phyloP scores from a whole-genome alignment of 164 flowering plant species.

The Warburgia ugandensis region DNA sequence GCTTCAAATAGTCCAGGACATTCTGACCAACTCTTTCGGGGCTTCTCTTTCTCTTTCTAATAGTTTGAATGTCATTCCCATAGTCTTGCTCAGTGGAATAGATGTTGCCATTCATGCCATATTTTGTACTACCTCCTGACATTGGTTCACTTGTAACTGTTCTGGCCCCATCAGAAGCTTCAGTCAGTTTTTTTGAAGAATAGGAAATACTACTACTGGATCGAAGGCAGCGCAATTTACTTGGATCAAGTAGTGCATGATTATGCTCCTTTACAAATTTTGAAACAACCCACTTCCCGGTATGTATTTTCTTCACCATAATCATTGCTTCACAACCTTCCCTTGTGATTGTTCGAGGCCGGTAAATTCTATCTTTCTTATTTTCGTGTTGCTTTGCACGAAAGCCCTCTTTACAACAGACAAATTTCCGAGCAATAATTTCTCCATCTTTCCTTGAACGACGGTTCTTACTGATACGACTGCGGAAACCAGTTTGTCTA shows the following conservation, averaged over 20 bases:
- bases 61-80: neutral
- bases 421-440: slow-evolving; percentile 38
- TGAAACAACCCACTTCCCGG: slow-evolving; percentile 18
- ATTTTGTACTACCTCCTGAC: slow-evolving; percentile 54
- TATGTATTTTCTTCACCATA: slow-evolving; percentile 10
- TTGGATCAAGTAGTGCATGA: slow-evolving; percentile 31
- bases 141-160: slow-evolving; percentile 43
- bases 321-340: slow-evolving; percentile 19
- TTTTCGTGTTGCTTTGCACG: slow-evolving; percentile 13
- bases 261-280: slow-evolving; percentile 15
- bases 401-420: slow-evolving; percentile 29
- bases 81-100: slow-evolving; percentile 25
- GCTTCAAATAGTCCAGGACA: slow-evolving; percentile 14
- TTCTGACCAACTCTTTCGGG: slow-evolving; percentile 30
- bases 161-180: slow-evolving; percentile 15
- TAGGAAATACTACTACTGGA: slow-evolving; percentile 3
- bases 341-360: slow-evolving; percentile 15
- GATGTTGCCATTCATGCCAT: slow-evolving; percentile 22
- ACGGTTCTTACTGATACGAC: slow-evolving; percentile 40
- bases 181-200: neutral
- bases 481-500: slow-evolving; percentile 33
- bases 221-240: slow-evolving; percentile 45
- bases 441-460: slow-evolving; percentile 50
- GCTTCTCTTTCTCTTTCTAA: slow-evolving; percentile 34
- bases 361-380: slow-evolving; percentile 11